Evolutionary conservation across 768 basidiomycete genomes (phyloP).

Genomic region (Kockovaella imperatae): DNA sequence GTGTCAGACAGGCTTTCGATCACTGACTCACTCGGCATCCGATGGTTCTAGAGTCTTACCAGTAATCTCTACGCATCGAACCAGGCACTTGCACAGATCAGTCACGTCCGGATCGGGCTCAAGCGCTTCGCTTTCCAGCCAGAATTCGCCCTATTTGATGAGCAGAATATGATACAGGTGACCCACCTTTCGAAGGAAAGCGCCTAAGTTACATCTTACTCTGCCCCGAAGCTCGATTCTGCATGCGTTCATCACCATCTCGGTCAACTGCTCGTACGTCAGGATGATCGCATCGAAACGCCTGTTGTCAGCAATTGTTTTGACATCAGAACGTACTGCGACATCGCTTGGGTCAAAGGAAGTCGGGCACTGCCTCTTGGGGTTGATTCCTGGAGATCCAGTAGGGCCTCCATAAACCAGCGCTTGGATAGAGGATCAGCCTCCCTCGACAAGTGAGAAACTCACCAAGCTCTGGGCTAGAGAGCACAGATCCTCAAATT

Average conservation of each 20-base stretch:
- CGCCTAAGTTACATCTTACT: conserved; percentile 68
- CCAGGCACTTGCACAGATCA: conserved; percentile 65
- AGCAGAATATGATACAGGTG: neutral
- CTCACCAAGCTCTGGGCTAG: conserved; percentile 80
- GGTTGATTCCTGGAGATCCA: conserved; percentile 51
- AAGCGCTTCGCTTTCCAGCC: conserved; percentile 68
- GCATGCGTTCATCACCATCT: conserved; percentile 76
- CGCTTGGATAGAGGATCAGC: conserved; percentile 49
- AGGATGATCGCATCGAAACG: conserved; percentile 84
- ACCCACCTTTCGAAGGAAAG: conserved; percentile 67
- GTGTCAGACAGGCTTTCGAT: neutral
- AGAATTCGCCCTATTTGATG: conserved; percentile 66
- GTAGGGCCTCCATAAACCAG: conserved; percentile 75
- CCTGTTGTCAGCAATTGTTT: conserved; percentile 46
- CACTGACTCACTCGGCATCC: conserved; percentile 52
- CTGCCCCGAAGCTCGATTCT: conserved; percentile 82
- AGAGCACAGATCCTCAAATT: conserved; percentile 64
- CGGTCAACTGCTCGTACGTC: conserved; percentile 82
- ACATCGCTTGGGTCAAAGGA: conserved; percentile 81
- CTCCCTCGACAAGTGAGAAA: conserved; percentile 20
- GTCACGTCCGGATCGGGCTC: conserved; percentile 85
- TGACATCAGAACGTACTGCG: conserved; percentile 54
- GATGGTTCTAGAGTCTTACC: conserved; percentile 58
- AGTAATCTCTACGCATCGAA: conserved; percentile 65
- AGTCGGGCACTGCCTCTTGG: conserved; percentile 50